Base-by-base conservation (phyloP, 163 green algal genomes). In the Chlorella variabilis region DNA sequence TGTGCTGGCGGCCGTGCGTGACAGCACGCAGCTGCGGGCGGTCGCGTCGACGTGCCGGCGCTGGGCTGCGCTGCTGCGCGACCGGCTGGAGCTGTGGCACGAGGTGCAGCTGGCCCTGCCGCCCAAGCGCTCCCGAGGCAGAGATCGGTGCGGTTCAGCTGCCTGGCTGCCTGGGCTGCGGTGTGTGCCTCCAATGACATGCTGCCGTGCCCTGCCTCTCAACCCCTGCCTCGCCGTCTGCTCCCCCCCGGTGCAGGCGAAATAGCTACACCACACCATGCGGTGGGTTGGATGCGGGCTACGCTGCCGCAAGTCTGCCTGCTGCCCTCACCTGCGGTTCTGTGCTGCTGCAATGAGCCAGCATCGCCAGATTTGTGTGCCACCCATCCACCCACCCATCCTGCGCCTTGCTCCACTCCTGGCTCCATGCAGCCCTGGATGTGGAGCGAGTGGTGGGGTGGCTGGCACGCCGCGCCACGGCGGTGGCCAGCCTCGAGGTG, bases 231-330 rank as follows among this genome's bases (percentile, higher is more conserved):
- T n/a, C n/a, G 45, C 15, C 45, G 11, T 54, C 45, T 54, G 54
- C 20, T 29, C 20, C 23, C 21, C 33, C 49, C 41, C 3, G 20
- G 9, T 27, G 73, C 56, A 80, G 73, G 73, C 73, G 73, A 39
- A 80, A 80, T 56, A 61, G 36, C 25, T 80, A 80, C 56, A 80
- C 73, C 27, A 80, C 73, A 8, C 73, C 73, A 27, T 80, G 73
- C 38, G 45, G n/a, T n/a, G n/a, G n/a, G n/a, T n/a, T n/a, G n/a
- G n/a, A n/a, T n/a, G n/a, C n/a, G n/a, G n/a, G n/a, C n/a, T n/a
- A n/a, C n/a, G n/a, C n/a, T n/a, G n/a, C n/a, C n/a, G n/a, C n/a
- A n/a, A n/a, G n/a, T n/a, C n/a, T n/a, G n/a, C n/a, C n/a, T n/a
- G n/a, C n/a, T n/a, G n/a, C n/a, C n/a, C n/a, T n/a, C n/a, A n/a